Percentiles rank a stretch among this genome's conserved stretches.
These are phyloP conservation scores for Dioscorea dumetorum DNA, from an alignment of 106 monocot genomes.

Conservation along the genomic window DNA sequence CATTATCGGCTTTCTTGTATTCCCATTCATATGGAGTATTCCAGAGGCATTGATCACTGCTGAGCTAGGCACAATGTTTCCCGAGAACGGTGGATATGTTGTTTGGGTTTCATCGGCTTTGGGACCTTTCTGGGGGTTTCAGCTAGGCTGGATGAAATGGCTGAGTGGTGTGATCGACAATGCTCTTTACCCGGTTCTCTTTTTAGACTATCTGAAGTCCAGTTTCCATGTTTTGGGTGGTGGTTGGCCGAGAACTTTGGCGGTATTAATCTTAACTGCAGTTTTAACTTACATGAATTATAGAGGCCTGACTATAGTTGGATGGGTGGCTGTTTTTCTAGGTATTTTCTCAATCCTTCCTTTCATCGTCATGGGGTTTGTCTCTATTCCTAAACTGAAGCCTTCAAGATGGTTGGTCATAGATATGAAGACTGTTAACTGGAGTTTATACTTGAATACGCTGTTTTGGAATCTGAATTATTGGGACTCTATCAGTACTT, in stretches of 20 bases:
- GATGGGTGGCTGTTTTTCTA: conserved; percentile 55
- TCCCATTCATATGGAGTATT: conserved; percentile 77
- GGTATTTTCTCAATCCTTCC: conserved; percentile 57
- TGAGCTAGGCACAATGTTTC: conserved; percentile 72
- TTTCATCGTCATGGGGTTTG: conserved; percentile 48
- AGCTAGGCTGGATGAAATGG: conserved; percentile 85
- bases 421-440: conserved; percentile 26
- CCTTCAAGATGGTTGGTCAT: conserved; percentile 42
- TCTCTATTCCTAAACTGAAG: conserved; percentile 38
- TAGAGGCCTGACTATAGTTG: conserved; percentile 61
- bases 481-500: conserved; percentile 71
- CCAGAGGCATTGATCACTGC: conserved; percentile 76
- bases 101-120: conserved; percentile 66
- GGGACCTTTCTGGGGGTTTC: conserved; percentile 70
- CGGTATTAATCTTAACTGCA: conserved; percentile 38
- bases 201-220: conserved; percentile 66
- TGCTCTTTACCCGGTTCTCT: conserved; percentile 67
- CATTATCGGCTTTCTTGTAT: conserved; percentile 52
- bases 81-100: conserved; percentile 72
- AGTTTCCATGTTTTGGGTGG: conserved; percentile 39
- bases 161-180: conserved; percentile 77
- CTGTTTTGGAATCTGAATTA: conserved; percentile 83
- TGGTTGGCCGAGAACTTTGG: conserved; percentile 29
- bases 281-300: conserved; percentile 63
- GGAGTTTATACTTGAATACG: conserved; percentile 63